These are phyloP conservation scores for Naganishia sp. DNA, from an alignment of 1,284 basidiomycete species.

Conservation along the genomic window DNA sequence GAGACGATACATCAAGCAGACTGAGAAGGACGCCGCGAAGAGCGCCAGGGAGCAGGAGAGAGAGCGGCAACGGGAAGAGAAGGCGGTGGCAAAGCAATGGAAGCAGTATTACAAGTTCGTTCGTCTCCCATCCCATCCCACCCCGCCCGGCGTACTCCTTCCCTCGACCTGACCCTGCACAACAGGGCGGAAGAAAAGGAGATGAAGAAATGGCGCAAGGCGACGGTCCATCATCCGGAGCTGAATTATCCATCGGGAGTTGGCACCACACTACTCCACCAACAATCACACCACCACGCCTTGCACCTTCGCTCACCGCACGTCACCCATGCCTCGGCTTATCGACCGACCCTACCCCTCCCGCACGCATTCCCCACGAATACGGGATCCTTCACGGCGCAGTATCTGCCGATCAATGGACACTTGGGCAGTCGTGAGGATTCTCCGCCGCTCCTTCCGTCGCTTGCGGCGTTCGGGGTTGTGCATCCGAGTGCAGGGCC, in stretches of 20 bases:
- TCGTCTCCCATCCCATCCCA: background rate
- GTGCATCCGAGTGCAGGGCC: background rate
- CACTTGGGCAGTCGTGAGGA: background rate
- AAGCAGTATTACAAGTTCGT: slow-evolving; percentile 15
- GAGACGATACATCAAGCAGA: slow-evolving; percentile 21
- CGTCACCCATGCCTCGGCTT: background rate
- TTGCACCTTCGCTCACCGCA: slow-evolving; percentile 25
- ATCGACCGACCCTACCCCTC: slow-evolving; percentile 1
- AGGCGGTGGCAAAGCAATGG: slow-evolving; percentile 13
- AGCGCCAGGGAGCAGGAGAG: slow-evolving; percentile 6
- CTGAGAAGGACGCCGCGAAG: slow-evolving; percentile 1
- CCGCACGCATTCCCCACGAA: background rate
- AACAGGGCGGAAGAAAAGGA: slow-evolving; percentile 19
- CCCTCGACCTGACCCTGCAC: background rate
- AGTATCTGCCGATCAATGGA: slow-evolving; percentile 14
- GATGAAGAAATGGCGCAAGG: slow-evolving; percentile 21
- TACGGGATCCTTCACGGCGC: slow-evolving; percentile 1
- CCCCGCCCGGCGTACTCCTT: background rate
- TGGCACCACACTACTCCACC: too few relatives aligned
- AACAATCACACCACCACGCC: background rate
- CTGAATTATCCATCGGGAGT: background rate
- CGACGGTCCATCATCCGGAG: slow-evolving; percentile 16
- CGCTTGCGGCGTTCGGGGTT: slow-evolving; percentile 9
- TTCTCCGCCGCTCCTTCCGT: background rate
- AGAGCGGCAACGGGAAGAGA: slow-evolving; percentile 1